Base-by-base conservation (phyloP, 1,284 basidiomycete species). In the Trametes pubescens region DNA sequence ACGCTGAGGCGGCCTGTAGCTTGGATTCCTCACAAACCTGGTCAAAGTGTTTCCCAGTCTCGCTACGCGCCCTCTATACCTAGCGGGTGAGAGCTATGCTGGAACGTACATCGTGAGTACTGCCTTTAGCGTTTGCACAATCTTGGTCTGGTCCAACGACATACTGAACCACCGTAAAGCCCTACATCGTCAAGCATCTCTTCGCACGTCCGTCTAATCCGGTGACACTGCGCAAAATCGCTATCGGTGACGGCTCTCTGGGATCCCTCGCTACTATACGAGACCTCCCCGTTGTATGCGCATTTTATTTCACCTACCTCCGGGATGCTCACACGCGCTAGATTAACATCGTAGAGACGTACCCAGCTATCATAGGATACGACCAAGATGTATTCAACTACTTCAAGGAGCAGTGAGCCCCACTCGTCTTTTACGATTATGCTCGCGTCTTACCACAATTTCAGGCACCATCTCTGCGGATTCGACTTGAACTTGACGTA, bases 331-430 rank as follows among this genome's bases (percentile, higher is more conserved):
- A 4, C 62, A 18, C 18, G 2, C 1, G 4, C 24, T 22, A 87
- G 86, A 69, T 86, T 54, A 81, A 73, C 58, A 78, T 89, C 46
- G 74, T 91, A 13, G 84, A 89, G 74, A 90, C 89, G 4, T 89
- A 85, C 68, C 89, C 89, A 1, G 88, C 90, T 72, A 74, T 91
- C 35, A 90, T 91, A 51, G 85, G 84, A 38, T 91, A 90, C 67
- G 86, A 91, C 66, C 75, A 78, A 44, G 82, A 84, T 11, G 86
- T 90, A 3, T 86, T 84, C 71, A 78, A 86, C 58, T 89, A 89
- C 71, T 90, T 91, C 74, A 81, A 82, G 68, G 78, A 84, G 68
- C 87, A 86, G 87, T 88, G 73, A 62, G 85, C 7, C 1, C 26
- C 2, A 29, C 2, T 61, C 18, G 34, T 55, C 47, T n/a, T 6